Evolutionary conservation across 2,329 filamentous ascomycete species (phyloP), one percentile per base, ranked within the genome.

Genomic region (Calonectria pauciramosa): DNA sequence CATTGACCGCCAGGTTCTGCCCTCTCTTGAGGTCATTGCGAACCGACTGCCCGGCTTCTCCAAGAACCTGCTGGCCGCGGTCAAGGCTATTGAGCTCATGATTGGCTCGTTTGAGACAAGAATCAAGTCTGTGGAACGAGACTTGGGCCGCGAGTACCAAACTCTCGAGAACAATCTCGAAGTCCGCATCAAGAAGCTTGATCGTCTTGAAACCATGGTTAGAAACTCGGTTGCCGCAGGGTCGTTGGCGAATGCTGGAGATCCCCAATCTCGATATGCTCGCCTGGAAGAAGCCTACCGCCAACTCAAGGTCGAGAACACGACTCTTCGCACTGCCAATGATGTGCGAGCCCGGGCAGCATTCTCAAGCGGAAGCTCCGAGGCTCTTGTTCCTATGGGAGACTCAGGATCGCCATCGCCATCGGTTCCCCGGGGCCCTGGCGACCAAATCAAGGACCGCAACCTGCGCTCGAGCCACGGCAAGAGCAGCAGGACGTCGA

Each of bases 101-200:
- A 89, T 99, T 44, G 90, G 91, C 23, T 91, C 92, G 11, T 98
- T 98, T 87, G 94, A 95, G 81, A 89, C 90, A 49, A 93, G 95
- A 74, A 95, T 98, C 82, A 94, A 95, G 81, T 88, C 90, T 9
- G 93, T 98, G n/a, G 97, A 99, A 84, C 93, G 94, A 64, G 95
- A 98, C 74, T 87, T 99, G n/a, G 94, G 93, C 87, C 95, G 95
- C 76, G 96, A 99, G 82, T 99, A 98, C 82, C 94, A 97, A 81
- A 91, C 90, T 0, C 89, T 99, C 1, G 96, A 98, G 84, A 93
- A 92, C 79, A 94, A 93, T 47, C 91, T 98, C 34, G 95, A 97
- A 69, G 86, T 92, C 32, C 93, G 96, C 20, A 90, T 93, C 74
- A 97, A 97, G 87, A 95, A 95, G 79, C 91, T 99, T 36, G 96